Conservation (phyloP, 2,329 filamentous ascomycete species). For the Epichloe scottii region DNA sequence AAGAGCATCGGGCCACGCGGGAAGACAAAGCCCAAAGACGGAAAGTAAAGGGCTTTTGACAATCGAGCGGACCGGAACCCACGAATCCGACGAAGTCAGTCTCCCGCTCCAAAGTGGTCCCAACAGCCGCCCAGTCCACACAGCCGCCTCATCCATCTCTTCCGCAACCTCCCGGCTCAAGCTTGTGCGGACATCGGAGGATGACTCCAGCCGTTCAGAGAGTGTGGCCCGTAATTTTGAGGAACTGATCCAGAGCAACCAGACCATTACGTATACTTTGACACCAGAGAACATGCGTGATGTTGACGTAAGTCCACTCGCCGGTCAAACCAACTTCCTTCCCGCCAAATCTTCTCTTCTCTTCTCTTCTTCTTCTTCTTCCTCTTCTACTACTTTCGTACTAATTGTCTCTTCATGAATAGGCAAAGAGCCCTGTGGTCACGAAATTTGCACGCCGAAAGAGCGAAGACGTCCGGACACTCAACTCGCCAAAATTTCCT, state of each 20-base stretch:
- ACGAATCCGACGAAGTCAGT: conserved; percentile 24
- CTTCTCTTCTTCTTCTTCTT: background rate
- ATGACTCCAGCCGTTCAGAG: conserved; percentile 37
- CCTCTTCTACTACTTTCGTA: background rate
- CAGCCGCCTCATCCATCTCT: conserved; percentile 38
- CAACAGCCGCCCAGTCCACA: conserved; percentile 28
- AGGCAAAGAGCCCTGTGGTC: conserved; percentile 30
- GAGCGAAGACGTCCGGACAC: conserved; percentile 32
- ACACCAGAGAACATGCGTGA: conserved; percentile 70
- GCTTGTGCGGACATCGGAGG: conserved; percentile 44
- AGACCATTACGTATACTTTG: conserved; percentile 72
- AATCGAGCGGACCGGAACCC: conserved; percentile 23
- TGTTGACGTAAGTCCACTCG: conserved; percentile 46
- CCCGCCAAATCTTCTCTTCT: background rate
- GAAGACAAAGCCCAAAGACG: conserved; percentile 14
- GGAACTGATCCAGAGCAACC: conserved; percentile 67
- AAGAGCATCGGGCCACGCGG: conserved; percentile 16
- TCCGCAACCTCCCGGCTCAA: conserved; percentile 39
- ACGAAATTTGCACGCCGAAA: conserved; percentile 27
- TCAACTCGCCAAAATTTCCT: conserved; percentile 35
- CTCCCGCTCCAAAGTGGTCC: conserved; percentile 11
- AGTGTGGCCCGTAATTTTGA: conserved; percentile 61
- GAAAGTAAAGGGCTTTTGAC: conserved; percentile 27
- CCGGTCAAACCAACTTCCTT: no score
- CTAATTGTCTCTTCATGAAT: conserved; percentile 7